Percentiles rank a stretch among this genome's conserved stretches.
These are phyloP conservation scores for Penicillium pulvis DNA, from an alignment of 495 filamentous ascomycete genomes.

Conservation along the genomic window DNA sequence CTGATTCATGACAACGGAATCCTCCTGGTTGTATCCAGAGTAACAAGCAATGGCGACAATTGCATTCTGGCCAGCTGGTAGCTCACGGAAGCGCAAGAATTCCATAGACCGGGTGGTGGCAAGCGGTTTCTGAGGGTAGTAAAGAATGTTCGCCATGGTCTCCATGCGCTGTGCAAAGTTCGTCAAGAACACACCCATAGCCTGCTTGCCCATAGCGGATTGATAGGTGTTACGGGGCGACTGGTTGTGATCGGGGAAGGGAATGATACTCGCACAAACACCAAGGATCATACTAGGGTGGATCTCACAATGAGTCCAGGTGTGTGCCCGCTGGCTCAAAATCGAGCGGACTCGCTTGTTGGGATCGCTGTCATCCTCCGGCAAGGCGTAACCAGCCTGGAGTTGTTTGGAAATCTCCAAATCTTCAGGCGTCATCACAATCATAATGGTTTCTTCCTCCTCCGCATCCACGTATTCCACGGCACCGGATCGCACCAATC, in stretches of 20 bases:
- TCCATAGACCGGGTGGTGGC: slow-evolving; percentile 98
- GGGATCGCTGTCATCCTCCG: slow-evolving; percentile 60
- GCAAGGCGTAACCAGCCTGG: slow-evolving; percentile 63
- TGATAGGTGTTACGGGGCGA: slow-evolving; percentile 99
- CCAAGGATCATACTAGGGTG: slow-evolving; percentile 99
- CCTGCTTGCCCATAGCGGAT: slow-evolving; percentile 99
- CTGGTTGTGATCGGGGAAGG: slow-evolving; percentile 99
- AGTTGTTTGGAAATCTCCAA: slow-evolving; percentile 71
- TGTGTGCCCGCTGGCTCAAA: slow-evolving; percentile 77
- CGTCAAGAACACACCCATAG: slow-evolving; percentile 98
- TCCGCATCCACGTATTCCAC: slow-evolving; percentile 97
- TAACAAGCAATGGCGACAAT: slow-evolving; percentile 98
- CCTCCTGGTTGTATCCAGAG: slow-evolving; percentile 99
- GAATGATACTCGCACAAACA: slow-evolving; percentile 98
- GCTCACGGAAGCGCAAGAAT: slow-evolving; percentile 94
- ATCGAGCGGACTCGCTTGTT: slow-evolving; percentile 85
- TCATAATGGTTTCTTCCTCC: slow-evolving; percentile 98
- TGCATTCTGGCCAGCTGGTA: slow-evolving; percentile 96
- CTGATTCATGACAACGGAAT: slow-evolving; percentile 99
- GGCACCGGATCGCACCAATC: slow-evolving; percentile 74
- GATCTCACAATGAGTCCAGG: slow-evolving; percentile 98
- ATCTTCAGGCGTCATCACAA: slow-evolving; percentile 97
- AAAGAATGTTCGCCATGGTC: slow-evolving; percentile 98
- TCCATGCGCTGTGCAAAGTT: slow-evolving; percentile 97
- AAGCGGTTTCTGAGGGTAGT: slow-evolving; percentile 97